Evolutionary conservation across 2,329 filamentous ascomycete species (phyloP).

Genomic region (Clonostachys rosea): DNA sequence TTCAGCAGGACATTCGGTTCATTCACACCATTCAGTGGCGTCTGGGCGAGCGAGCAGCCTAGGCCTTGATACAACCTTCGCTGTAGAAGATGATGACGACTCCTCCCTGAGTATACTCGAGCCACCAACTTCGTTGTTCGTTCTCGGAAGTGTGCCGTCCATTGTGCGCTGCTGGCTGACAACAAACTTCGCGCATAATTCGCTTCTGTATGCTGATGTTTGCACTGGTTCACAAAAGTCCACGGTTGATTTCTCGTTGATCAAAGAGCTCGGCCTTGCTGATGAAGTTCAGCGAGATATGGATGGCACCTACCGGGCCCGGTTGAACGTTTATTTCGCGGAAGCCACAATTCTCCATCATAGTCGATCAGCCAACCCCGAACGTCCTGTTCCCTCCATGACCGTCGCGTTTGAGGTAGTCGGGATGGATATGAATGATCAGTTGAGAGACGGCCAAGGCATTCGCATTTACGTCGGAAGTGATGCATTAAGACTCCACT

Average conservation of each 20-base stretch:
- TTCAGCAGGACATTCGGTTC: slow-evolving; percentile 79
- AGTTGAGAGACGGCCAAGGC: not conserved
- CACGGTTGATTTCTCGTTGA: slow-evolving; percentile 68
- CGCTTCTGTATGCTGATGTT: slow-evolving; percentile 84
- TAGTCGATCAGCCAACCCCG: slow-evolving; percentile 68
- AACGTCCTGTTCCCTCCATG: slow-evolving; percentile 68
- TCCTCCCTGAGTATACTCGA: slow-evolving; percentile 68
- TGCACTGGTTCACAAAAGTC: slow-evolving; percentile 91
- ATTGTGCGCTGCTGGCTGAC: slow-evolving; percentile 97
- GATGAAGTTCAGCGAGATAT: slow-evolving; percentile 62
- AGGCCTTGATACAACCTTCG: slow-evolving; percentile 70
- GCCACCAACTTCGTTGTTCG: slow-evolving; percentile 78
- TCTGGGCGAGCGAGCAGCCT: slow-evolving; percentile 85
- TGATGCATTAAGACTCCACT: slow-evolving; percentile 79
- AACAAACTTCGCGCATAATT: slow-evolving; percentile 82
- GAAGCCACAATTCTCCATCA: slow-evolving; percentile 80
- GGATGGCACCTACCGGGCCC: slow-evolving; percentile 64
- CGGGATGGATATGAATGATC: slow-evolving; percentile 23
- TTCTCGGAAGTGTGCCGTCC: slow-evolving; percentile 83
- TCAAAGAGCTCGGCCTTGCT: slow-evolving; percentile 69
- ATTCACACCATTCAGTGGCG: slow-evolving; percentile 63
- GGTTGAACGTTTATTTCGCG: slow-evolving; percentile 80
- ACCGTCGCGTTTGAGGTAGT: slow-evolving; percentile 73
- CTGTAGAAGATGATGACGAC: slow-evolving; percentile 54
- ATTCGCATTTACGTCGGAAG: slow-evolving; percentile 90